These are phyloP conservation scores for Xylariomycetidae sp. DNA, from an alignment of 2,329 filamentous ascomycete species.

Conservation along the genomic window DNA sequence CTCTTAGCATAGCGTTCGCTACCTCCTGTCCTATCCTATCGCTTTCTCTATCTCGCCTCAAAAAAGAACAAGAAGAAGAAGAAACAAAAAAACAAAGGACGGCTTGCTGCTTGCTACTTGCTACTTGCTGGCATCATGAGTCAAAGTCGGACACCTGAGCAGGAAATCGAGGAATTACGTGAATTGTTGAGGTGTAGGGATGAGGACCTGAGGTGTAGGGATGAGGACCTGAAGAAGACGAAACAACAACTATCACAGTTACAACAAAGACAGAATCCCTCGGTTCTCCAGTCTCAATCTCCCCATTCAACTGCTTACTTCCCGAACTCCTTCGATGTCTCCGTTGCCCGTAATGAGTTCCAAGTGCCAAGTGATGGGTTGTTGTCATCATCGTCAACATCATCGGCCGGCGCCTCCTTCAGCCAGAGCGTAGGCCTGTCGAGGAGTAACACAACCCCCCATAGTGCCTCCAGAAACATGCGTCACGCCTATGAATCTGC, in stretches of 20 bases:
- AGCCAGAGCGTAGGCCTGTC: constrained; percentile 22
- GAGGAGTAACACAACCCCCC: constrained; percentile 26
- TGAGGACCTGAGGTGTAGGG: constrained; percentile 17
- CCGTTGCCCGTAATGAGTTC: constrained; percentile 22
- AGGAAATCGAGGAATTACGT: constrained; percentile 22
- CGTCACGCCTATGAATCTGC: no score
- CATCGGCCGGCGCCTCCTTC: constrained; percentile 18
- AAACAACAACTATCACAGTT: constrained; percentile 20
- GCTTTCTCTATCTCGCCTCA: no score
- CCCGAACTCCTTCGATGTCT: constrained; percentile 15
- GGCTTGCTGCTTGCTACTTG: no score
- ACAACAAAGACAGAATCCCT: no score
- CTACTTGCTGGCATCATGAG: no score
- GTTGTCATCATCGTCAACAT: no score
- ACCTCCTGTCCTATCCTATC: no score
- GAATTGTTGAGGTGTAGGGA: constrained; percentile 17
- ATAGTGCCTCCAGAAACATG: constrained; percentile 18
- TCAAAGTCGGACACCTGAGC: constrained; percentile 18
- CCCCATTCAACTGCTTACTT: constrained; percentile 16
- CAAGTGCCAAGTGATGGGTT: no score
- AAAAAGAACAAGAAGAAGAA: no score
- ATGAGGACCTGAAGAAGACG: constrained; percentile 20
- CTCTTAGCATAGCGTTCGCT: no score
- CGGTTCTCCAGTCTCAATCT: constrained; percentile 19
- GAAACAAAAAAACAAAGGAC: no score